phyloP scores from a whole-genome alignment of 257 asterid genomes.

The Cinchona pubescens region DNA sequence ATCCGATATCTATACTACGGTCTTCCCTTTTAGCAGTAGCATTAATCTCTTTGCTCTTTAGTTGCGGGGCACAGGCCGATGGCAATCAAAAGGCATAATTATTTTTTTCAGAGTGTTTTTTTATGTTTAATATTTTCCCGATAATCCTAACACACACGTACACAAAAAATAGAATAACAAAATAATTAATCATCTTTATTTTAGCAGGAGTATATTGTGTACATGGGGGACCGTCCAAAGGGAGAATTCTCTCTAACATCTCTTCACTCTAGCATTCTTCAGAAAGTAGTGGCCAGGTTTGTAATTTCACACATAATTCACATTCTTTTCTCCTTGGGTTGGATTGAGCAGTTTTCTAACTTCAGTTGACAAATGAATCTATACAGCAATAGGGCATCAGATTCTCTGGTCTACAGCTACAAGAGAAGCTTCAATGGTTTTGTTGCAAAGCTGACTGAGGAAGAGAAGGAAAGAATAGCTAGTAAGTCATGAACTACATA shows the following conservation, averaged over 20 bases:
- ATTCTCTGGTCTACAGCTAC: slow-evolving; percentile 22
- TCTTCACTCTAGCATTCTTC: slow-evolving; percentile 47
- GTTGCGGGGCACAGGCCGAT: slow-evolving; percentile 28
- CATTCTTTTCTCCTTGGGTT: too few species aligned
- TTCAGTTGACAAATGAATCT: not conserved
- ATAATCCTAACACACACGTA: not conserved
- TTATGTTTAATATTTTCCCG: not conserved
- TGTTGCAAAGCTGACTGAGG: slow-evolving; percentile 47
- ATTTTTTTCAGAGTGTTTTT: not conserved
- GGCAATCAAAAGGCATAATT: slow-evolving; percentile 38
- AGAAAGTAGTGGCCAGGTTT: slow-evolving; percentile 45
- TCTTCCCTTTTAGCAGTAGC: slow-evolving; percentile 26
- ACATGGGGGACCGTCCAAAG: slow-evolving; percentile 54
- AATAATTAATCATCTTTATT: not conserved
- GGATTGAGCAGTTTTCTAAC: not conserved
- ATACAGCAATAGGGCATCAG: slow-evolving; percentile 31
- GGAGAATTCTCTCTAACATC: slow-evolving; percentile 35
- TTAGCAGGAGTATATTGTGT: slow-evolving; percentile 47
- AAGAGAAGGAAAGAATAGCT: slow-evolving; percentile 43
- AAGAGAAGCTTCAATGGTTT: slow-evolving; percentile 65
- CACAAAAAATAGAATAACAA: not conserved
- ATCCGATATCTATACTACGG: slow-evolving; percentile 20
- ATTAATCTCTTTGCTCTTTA: slow-evolving; percentile 17
- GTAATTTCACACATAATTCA: not conserved
- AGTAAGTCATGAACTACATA: slow-evolving; percentile 23